Evolutionary conservation across 768 basidiomycete genomes (phyloP), one percentile per base, ranked within the genome.

Genomic region (Suillus weaverae): DNA sequence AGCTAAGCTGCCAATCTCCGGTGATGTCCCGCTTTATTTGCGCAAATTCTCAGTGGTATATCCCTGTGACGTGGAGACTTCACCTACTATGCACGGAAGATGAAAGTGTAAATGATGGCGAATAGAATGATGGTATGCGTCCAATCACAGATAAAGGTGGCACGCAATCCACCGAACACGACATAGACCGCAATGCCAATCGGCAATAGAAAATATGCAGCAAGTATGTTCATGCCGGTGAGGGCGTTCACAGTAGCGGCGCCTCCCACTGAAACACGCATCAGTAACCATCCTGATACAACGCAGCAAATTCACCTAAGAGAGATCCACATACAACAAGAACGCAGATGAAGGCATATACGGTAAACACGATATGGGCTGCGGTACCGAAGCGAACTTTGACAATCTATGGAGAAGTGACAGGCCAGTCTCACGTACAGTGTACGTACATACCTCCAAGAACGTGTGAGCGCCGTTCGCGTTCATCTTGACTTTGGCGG

Each of bases 1-100:
- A n/a, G 55, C 38, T 1, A 60, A 20, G 46, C 86, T 87, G 14
- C 94, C 94, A 54, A 96, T 93, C 72, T 90, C 88, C 53, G 81
- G 74, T 54, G 83, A 87, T 2, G 91, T 89, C 39, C 62, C 62
- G n/a, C 63, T 64, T 38, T 30, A 43, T n/a, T 61, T 18, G 22
- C 26, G 22, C 38, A 38, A 5, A 59, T 30, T 32, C 11, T 20
- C 39, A 33, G 61, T 30, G 32, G n/a, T 14, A 48, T 6, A 4
- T 54, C 26, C 26, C 13, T 63, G 41, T 46, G 61, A 22, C 44
- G 30, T 16, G 32, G 26, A 7, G 14, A 30, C 35, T 14, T 32
- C 36, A 44, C 46, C 3, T 63, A 60, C n/a, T 68, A 70, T 18
- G 62, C 60, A 41, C 44, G 39, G 62, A 64, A 76, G 61, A 76